Percentiles rank a stretch among this genome's conserved stretches.
Conservation (phyloP, 2,329 filamentous ascomycete species). For the Colletotrichum sp. region DNA sequence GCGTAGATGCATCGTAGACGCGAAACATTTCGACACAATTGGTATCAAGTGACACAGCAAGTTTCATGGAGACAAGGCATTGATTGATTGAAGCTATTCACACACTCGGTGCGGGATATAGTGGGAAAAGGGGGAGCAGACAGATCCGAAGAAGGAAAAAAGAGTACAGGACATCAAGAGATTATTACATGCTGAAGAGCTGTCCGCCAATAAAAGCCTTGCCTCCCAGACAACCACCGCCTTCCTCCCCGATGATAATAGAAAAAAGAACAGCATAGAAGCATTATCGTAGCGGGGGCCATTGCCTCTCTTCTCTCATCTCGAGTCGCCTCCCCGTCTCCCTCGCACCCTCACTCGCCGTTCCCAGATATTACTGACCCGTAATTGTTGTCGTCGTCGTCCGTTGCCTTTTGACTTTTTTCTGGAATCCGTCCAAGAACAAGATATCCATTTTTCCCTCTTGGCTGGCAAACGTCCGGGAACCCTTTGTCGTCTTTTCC, state of each 20-base stretch:
- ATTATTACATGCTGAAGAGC: conserved; percentile 56
- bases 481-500: not conserved
- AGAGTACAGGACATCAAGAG: conserved; percentile 44
- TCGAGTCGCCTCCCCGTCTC: not conserved
- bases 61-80: not conserved
- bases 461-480: not conserved
- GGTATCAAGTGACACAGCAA: not conserved
- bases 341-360: not conserved
- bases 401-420: not conserved
- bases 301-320: conserved; percentile 7
- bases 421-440: not conserved
- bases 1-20: not conserved
- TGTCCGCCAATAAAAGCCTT: conserved; percentile 30
- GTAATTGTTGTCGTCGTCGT: not conserved
- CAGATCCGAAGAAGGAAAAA: conserved; percentile 28
- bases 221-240: conserved; percentile 30
- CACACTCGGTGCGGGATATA: conserved; percentile 14
- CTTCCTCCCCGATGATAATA: conserved; percentile 18
- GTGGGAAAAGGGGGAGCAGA: conserved; percentile 20
- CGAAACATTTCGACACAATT: not conserved
- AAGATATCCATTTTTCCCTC: not conserved
- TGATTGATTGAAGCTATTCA: conserved; percentile 15
- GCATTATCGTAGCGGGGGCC: conserved; percentile 24
- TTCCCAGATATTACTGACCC: conserved; percentile 6
- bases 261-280: conserved; percentile 20